Evolutionary conservation across 176 grass and related monocot genomes (phyloP).

Genomic region (Poa pratensis): DNA sequence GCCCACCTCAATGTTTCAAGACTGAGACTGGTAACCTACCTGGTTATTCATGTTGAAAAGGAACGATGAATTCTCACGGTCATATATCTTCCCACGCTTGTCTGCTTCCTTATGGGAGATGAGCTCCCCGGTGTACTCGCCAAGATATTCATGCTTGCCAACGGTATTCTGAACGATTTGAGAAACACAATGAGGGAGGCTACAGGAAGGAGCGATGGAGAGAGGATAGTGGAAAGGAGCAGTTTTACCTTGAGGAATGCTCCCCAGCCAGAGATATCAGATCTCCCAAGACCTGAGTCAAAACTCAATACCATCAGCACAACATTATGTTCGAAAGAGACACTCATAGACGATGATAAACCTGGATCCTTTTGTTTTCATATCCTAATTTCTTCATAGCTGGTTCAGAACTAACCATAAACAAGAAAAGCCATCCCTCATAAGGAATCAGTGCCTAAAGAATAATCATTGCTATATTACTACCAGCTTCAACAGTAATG

Average conservation of each 20-base stretch:
- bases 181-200: conserved; percentile 23
- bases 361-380: not conserved
- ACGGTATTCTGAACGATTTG: conserved; percentile 81
- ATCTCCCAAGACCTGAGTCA: conserved; percentile 82
- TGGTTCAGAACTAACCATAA: not conserved
- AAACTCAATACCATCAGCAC: not conserved
- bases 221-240: conserved; percentile 1
- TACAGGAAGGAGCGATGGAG: not conserved
- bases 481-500: not conserved
- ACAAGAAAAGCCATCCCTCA: not conserved
- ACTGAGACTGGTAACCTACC: conserved; percentile 49
- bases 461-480: not conserved
- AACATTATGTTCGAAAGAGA: conserved; percentile 22
- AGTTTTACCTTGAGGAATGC: conserved; percentile 87
- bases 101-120: conserved; percentile 96
- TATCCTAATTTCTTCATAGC: conserved; percentile 4
- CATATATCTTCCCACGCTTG: conserved; percentile 96
- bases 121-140: conserved; percentile 95
- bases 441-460: not conserved
- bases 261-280: conserved; percentile 95
- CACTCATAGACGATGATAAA: not conserved
- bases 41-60: conserved; percentile 99
- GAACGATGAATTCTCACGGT: conserved; percentile 94
- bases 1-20: not conserved
- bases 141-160: conserved; percentile 95